Base-by-base conservation (phyloP, 1,284 basidiomycete genomes). In the Microbotryum lychnidis-dioicae region DNA sequence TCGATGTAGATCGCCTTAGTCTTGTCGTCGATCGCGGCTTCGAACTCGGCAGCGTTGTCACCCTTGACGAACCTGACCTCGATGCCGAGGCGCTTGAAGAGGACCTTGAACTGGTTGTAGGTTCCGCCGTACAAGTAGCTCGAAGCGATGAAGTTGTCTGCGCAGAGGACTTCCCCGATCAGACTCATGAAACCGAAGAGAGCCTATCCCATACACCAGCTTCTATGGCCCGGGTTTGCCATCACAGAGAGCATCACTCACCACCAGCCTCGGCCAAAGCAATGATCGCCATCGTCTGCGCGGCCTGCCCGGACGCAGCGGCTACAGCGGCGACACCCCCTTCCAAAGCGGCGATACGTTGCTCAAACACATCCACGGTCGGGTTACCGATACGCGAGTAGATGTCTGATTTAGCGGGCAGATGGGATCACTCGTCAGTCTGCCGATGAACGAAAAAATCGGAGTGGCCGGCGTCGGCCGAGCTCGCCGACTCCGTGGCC, bases 71-170 rank as follows among this genome's bases (percentile, higher is more conserved):
- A 91, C 75, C 89, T 89, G 69, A 85, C 84, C 4, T 78, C 78
- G 65, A 93, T 89, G 45, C 86, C 86, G 69, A 82, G 87, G n/a
- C 58, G 25, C 56, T 58, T 31, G 57, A 61, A 61, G 33, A 47
- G 45, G 31, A 54, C 85, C 80, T 91, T 91, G 79, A 92, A 85
- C 73, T 91, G 89, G 72, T 92, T 93, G 79, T 87, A 91, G 6
- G 87, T 90, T 82, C 83, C 85, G 54, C 85, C 85, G 63, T 87
- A 87, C 6, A 87, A 76, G 70, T 79, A 82, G 4, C 83, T 81
- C 78, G 84, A 84, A 2, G 85, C 82, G 9, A 91, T 82, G 66
- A 91, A 87, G 75, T 91, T 91, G 75, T 91, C 87, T 7, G 37
- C 16, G 37, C 88, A 88, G n/a, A 79, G 74, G 63, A 3, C 16